phyloP scores from a whole-genome alignment of 305 asterid genomes.

The Solanum hybrid region DNA sequence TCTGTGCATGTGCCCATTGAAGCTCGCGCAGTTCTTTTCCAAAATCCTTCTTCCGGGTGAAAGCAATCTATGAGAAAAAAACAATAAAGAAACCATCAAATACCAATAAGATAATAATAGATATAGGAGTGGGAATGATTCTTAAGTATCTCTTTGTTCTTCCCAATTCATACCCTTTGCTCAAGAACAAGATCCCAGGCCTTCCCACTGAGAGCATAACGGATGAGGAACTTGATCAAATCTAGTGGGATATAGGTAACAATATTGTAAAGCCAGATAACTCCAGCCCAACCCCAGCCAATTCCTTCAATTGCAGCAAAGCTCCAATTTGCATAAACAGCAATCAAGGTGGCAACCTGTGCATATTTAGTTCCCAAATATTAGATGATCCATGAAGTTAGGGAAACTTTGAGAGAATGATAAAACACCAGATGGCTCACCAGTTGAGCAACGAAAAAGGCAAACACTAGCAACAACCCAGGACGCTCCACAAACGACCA shows the following conservation, averaged over 20 bases:
- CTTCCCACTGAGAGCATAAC: conserved; percentile 85
- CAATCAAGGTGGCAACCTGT: conserved; percentile 93
- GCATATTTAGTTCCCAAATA: conserved; percentile 1
- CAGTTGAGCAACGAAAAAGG: conserved; percentile 82
- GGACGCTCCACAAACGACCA: conserved; percentile 98
- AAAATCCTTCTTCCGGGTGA: conserved; percentile 88
- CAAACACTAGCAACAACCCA: conserved; percentile 74
- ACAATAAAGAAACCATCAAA: not conserved
- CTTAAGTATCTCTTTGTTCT: not conserved
- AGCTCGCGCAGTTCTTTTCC: conserved; percentile 98
- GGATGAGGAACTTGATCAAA: conserved; percentile 69
- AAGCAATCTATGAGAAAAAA: conserved; percentile 61
- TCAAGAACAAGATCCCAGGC: conserved; percentile 99
- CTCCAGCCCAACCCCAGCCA: conserved; percentile 99
- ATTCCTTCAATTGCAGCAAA: conserved; percentile 99
- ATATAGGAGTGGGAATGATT: not conserved
- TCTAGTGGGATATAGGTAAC: conserved; percentile 82
- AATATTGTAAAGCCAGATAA: conserved; percentile 90
- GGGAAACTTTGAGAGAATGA: not conserved
- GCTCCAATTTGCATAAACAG: conserved; percentile 94
- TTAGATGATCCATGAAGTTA: not conserved
- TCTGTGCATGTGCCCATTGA: conserved; percentile 93
- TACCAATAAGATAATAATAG: not conserved
- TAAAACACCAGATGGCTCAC: conserved; percentile 24
- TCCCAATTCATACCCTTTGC: conserved; percentile 51